Base-by-base conservation (phyloP, 768 basidiomycete species). In the Macrocybe gigantea region DNA sequence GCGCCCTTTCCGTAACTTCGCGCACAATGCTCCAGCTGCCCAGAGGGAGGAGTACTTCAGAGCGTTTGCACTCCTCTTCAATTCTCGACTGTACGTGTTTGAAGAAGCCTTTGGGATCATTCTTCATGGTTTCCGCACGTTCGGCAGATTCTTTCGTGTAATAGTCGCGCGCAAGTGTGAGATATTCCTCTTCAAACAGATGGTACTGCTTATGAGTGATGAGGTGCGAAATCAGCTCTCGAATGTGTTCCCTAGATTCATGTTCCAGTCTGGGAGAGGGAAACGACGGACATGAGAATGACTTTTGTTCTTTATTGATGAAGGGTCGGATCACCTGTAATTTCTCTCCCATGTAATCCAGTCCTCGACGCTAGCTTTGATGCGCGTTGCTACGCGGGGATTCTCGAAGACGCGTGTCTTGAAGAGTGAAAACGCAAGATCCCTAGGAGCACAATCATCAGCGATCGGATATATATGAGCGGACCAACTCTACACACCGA, bases 401-500 rank as follows among this genome's bases (percentile, higher is more conserved):
- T 78, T 72, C 9, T 68, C 69, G 37, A 89, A 78, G 33, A 89
- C 72, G 1, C 60, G 57, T 8, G 67, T 60, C 34, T 66, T 64
- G 62, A 87, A 84, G 7, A 77, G 60, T 3, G 66, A 61, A 51
- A 79, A 80, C 1, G 82, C 79, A n/a, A 87, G 71, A 15, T 79
- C 70, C 7, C 80, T 82, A 35, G 15, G 38, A 35, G n/a, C 47
- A 32, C 2, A 7, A 31, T 45, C 41, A 49, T 30, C 47, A 32
- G 6, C 8, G 29, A 41, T 8, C 4, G 11, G n/a, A 5, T 9
- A 22, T 22, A 22, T 22, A 22, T 22, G 30, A 14, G 34, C 22
- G 14, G n/a, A 6, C 9, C 15, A 4, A 22, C 9, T 33, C 22
- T 44, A 60, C 71, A 14, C 53, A 85, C 86, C 64, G 72, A 40